Base-by-base conservation (phyloP, 2,329 filamentous ascomycete species). In the Tolypocladium tundrense region DNA sequence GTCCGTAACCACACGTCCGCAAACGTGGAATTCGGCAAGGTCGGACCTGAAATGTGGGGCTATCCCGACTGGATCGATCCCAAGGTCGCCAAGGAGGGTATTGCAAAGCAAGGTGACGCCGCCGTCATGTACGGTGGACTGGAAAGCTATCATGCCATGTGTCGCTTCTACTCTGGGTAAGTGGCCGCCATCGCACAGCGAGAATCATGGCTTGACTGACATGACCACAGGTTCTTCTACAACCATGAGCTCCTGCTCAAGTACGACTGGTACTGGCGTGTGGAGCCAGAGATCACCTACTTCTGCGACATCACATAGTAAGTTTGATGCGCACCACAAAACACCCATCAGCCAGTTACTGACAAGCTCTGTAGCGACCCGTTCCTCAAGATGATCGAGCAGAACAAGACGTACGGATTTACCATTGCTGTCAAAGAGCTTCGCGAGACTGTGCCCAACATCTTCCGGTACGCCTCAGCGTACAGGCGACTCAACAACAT, bases 221-320 rank as follows among this genome's bases (percentile, higher is more conserved):
- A 10, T 10, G 2, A 19, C 43, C 10, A 6, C 61, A 83, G 91
- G 50, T 94, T 95, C 76, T 99, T 99, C 77, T 99, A 94, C 80
- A 96, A 97, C 73, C 94, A 99, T 71, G 88, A 92, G 63, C 83
- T 97, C 40, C 83, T 99, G 52, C 84, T 89, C 70, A 97, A 97
- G 75, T 99, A 97, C 75, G 91, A 97, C 70, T 99, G 94, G 94
- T 99, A 99, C 79, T 99, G 94, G 94, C 91, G 94, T 62, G 79
- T 99, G 66, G 94, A 99, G 80, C 94, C 94, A 63, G 94, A 99
- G 75, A 97, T 99, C 83, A 97, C 93, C 77, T 99, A 97, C 78
- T 99, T 99, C 78, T 99, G 94, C 75, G 94, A 99, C 71, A 97
- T 99, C 65, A 99, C 94, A 63, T 99, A 99, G 90, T 93, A 85